Conservation (phyloP, 768 basidiomycete species). For the Suillus brevipes region DNA sequence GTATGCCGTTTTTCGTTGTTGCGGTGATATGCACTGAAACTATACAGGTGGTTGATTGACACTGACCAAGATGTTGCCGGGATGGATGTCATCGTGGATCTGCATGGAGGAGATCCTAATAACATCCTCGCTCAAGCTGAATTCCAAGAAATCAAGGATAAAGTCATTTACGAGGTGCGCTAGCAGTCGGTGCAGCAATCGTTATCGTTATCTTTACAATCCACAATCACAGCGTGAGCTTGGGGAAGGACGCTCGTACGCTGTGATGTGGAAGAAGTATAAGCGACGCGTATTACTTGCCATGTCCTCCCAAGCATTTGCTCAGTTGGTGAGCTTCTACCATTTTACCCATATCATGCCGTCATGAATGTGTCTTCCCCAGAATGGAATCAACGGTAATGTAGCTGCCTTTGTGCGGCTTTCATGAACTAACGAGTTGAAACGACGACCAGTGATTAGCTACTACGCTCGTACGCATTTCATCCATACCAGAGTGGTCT, state of each 20-base stretch:
- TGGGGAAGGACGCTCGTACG: constrained; percentile 75
- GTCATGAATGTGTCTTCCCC: constrained; percentile 8
- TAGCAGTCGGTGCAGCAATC: not conserved
- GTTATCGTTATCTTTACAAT: constrained; percentile 4
- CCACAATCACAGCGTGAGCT: constrained; percentile 58
- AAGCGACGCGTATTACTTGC: constrained; percentile 86
- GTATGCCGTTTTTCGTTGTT: constrained; percentile 34
- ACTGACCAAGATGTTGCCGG: constrained; percentile 82
- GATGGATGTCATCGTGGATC: constrained; percentile 80
- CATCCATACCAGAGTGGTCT: not conserved
- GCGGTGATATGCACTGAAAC: constrained; percentile 8
- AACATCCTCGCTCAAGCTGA: constrained; percentile 74
- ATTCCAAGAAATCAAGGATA: constrained; percentile 86
- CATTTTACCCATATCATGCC: not conserved
- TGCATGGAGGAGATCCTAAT: constrained; percentile 80
- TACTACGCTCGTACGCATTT: constrained; percentile 83
- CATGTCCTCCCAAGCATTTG: constrained; percentile 95
- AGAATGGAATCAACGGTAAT: constrained; percentile 95
- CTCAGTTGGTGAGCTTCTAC: constrained; percentile 70
- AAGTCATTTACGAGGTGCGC: constrained; percentile 66
- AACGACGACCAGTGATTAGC: constrained; percentile 66
- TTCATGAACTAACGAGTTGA: constrained; percentile 10
- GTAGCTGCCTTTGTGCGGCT: constrained; percentile 9
- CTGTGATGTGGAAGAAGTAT: constrained; percentile 84
- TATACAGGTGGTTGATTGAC: constrained; percentile 82